A percentile compares a stretch with the other conserved stretches of the same genome.
phyloP scores from a whole-genome alignment of 176 grass and related monocot genomes.

The Aegilops speltoides region DNA sequence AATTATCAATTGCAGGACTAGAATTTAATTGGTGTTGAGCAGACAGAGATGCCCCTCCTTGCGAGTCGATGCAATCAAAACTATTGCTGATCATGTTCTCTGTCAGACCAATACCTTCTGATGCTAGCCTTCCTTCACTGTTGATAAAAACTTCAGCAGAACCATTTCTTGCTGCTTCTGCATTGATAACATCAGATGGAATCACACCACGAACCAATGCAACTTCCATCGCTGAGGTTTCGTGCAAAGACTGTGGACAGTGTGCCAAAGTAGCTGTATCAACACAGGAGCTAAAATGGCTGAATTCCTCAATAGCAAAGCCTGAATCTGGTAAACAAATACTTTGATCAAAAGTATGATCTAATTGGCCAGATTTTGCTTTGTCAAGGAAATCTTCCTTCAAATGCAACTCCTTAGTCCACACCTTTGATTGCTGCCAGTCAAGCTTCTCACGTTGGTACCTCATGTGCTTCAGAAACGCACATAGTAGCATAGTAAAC shows the following conservation, averaged over 20 bases:
- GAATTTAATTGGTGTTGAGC: slow-evolving; percentile 27
- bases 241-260: slow-evolving; percentile 24
- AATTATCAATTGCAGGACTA: slow-evolving; percentile 14
- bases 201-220: slow-evolving; percentile 29
- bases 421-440: slow-evolving; percentile 45
- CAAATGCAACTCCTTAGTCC: slow-evolving; percentile 56
- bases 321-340: slow-evolving; percentile 62
- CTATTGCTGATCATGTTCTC: slow-evolving; percentile 15
- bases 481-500: slow-evolving; percentile 50
- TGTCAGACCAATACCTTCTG: slow-evolving; percentile 23
- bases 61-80: slow-evolving; percentile 29
- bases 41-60: slow-evolving; percentile 23
- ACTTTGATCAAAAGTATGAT: slow-evolving; percentile 60
- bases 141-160: slow-evolving; percentile 27
- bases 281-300: slow-evolving; percentile 32
- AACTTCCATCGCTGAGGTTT: slow-evolving; percentile 34
- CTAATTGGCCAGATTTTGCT: slow-evolving; percentile 61
- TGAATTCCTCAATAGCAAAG: slow-evolving; percentile 71
- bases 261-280: slow-evolving; percentile 21
- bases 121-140: background rate
- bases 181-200: slow-evolving; percentile 32
- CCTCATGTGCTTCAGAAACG: slow-evolving; percentile 62
- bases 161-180: slow-evolving; percentile 19
- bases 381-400: slow-evolving; percentile 57
- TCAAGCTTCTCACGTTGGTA: slow-evolving; percentile 57